Conservation (phyloP, 2,329 filamentous ascomycete genomes). For the Sporothrix variecibatus region DNA sequence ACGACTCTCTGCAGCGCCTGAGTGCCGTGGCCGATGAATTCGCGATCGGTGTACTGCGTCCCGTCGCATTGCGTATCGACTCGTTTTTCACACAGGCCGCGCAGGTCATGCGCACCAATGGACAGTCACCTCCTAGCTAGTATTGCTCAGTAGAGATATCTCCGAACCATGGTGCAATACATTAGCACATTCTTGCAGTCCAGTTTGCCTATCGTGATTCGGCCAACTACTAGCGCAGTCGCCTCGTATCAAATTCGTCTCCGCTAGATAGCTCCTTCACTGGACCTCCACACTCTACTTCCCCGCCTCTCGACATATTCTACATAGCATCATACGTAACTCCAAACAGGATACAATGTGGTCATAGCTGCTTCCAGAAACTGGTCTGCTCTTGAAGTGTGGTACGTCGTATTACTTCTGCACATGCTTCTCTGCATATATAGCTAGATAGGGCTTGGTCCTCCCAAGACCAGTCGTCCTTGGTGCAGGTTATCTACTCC, state of each 20-base stretch:
- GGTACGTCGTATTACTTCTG: background rate
- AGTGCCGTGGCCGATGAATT: conserved; percentile 38
- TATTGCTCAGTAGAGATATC: background rate
- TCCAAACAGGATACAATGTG: background rate
- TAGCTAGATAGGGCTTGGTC: background rate
- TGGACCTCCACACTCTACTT: background rate
- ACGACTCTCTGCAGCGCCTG: conserved; percentile 41
- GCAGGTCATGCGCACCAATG: conserved; percentile 28
- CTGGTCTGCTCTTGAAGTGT: background rate
- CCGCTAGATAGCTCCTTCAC: background rate
- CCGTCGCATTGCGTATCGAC: conserved; percentile 43
- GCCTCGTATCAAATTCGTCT: background rate
- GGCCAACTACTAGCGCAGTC: background rate
- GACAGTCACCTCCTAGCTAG: background rate
- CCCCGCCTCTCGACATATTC: background rate
- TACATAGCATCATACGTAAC: background rate
- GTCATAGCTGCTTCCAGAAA: background rate
- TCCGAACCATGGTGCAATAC: background rate
- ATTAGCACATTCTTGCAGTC: background rate
- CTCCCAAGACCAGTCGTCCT: background rate
- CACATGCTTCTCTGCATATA: background rate
- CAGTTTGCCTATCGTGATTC: conserved; percentile 7
- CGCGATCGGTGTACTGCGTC: conserved; percentile 40
- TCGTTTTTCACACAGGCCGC: conserved; percentile 45
- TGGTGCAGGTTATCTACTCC: background rate